These are phyloP conservation scores for Gossypium laxum DNA, from an alignment of 441 rosid species.

Conservation along the genomic window DNA sequence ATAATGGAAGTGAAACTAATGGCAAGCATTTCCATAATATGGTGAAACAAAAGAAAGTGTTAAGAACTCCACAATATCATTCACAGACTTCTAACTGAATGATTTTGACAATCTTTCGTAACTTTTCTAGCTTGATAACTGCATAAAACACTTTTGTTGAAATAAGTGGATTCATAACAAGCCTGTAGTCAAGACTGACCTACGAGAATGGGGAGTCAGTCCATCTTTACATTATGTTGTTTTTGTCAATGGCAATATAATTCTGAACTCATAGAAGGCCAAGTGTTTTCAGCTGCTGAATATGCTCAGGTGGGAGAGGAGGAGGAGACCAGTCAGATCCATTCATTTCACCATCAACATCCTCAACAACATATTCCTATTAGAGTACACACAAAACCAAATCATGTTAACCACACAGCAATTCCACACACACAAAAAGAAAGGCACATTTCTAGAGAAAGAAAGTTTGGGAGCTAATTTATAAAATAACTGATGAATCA, in stretches of 20 bases:
- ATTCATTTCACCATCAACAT: conserved; percentile 77
- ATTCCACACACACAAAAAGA: background rate
- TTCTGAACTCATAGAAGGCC: conserved; percentile 57
- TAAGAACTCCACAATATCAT: conserved; percentile 13
- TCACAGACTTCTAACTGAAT: conserved; percentile 11
- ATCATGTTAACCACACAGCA: background rate
- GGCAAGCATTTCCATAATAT: conserved; percentile 7
- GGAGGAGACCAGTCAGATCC: conserved; percentile 91
- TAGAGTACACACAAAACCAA: background rate
- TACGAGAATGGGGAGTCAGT: conserved; percentile 22
- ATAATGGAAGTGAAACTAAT: background rate
- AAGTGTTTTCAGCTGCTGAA: conserved; percentile 84
- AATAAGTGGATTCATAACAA: background rate
- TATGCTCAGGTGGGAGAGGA: conserved; percentile 71
- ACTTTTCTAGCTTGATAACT: conserved; percentile 5
- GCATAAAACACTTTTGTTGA: conserved; percentile 1
- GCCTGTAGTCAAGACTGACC: conserved; percentile 19
- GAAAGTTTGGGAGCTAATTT: background rate
- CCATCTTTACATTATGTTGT: conserved; percentile 21
- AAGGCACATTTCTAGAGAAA: background rate
- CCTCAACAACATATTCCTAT: conserved; percentile 96
- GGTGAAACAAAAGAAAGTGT: background rate
- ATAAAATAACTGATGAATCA: background rate
- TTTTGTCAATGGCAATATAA: conserved; percentile 10
- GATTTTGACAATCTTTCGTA: background rate